A percentile compares a stretch with the other conserved stretches of the same genome.
Evolutionary conservation across 225 moss, liverwort and hornwort genomes (phyloP).

Genomic region (Polytrichum formosum): DNA sequence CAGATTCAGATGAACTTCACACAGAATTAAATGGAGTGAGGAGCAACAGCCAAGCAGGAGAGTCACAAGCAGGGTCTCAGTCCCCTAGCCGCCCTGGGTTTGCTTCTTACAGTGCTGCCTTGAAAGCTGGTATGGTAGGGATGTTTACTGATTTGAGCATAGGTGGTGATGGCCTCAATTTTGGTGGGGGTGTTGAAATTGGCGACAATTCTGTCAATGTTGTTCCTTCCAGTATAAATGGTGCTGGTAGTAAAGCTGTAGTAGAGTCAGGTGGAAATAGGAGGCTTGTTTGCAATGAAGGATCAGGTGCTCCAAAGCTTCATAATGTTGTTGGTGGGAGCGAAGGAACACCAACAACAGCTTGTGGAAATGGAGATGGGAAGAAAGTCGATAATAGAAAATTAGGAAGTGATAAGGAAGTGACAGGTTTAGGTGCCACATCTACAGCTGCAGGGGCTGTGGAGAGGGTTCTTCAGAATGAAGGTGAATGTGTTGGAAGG

Average conservation of each 20-base stretch:
- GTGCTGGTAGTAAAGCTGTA: conserved; percentile 46
- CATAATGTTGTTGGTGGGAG: too few relatives aligned
- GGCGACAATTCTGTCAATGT: conserved; percentile 32
- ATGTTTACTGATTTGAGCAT: conserved; percentile 39
- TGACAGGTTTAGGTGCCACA: conserved; percentile 15
- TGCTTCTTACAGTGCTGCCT: conserved; percentile 93
- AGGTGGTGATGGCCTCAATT: conserved; percentile 42
- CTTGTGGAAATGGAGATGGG: conserved; percentile 38
- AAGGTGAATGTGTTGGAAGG: conserved; percentile 32
- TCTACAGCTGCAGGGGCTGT: conserved; percentile 31
- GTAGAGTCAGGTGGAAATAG: conserved; percentile 51
- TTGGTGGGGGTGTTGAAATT: conserved; percentile 31
- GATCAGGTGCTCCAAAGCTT: too few relatives aligned
- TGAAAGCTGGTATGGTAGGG: conserved; percentile 85
- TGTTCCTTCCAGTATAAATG: conserved; percentile 43
- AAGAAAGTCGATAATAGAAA: conserved; percentile 47
- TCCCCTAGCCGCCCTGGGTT: conserved; percentile 64
- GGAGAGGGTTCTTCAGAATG: conserved; percentile 9
- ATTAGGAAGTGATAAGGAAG: conserved; percentile 52
- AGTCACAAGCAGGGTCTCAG: conserved; percentile 43
- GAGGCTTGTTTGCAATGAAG: conserved; percentile 21
- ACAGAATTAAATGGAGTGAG: conserved; percentile 50
- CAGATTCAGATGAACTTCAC: conserved; percentile 57
- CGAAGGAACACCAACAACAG: background rate
- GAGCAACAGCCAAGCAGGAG: conserved; percentile 46